Base-by-base conservation (phyloP, 176 grass and related monocot genomes). In the Eleusine indica region DNA sequence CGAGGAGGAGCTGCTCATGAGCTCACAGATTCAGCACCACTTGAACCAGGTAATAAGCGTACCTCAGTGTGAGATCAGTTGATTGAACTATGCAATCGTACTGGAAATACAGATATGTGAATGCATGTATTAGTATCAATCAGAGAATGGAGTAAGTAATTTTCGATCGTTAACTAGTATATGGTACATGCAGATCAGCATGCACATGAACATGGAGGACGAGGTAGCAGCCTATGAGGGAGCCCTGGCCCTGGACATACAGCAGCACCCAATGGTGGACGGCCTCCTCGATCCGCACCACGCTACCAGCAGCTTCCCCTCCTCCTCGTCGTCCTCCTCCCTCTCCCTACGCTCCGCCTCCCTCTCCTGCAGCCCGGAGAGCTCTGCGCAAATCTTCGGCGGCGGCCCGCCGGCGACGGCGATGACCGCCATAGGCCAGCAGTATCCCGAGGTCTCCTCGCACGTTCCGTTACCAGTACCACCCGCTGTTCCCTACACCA, bases 171-270 rank as follows among this genome's bases (percentile, higher is more conserved):
- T 32, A 40, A 52, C 30, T 3, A 3, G 25, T 66, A 25, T 25
- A 25, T 66, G 32, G 49, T 60, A 63, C 21, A 1, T 67, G 74
- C 79, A 93, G 91, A 90, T 85, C 80, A 88, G 28, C 79, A 62
- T 90, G 91, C 75, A 85, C 12, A 80, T 83, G 82, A 74, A 62
- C 76, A 75, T 75, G 84, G 91, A 84, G 3, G 82, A 88, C 29
- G 46, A 71, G 13, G 44, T 47, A 11, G 44, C 44, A 47, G 64
- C 21, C 3, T 56, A 61, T 28, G 58, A 21, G 3, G 44, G 14
- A 6, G 68, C 15, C 37, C 9, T 86, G 3, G 68, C 15, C 47
- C 9, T 86, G 3, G 77, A 10, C 60, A 30, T 79, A 13, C 41
- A 77, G 46, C 25, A 39, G 3, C 70, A n/a, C 4, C 9, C 6